These are phyloP conservation scores for Trametes pubescens DNA, from an alignment of 1,284 basidiomycete species.

Conservation along the genomic window DNA sequence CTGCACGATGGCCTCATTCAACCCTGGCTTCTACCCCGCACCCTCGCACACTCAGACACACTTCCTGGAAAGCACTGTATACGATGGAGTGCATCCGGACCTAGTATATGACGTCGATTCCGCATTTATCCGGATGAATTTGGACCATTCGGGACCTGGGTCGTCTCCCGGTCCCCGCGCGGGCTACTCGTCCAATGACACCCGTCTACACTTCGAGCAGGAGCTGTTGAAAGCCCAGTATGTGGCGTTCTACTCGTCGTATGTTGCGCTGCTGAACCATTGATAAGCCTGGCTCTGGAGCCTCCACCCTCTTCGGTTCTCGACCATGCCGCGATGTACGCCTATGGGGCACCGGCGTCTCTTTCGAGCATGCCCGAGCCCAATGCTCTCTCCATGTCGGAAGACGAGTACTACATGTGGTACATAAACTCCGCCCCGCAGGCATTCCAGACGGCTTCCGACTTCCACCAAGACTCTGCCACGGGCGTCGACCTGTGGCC, in stretches of 20 bases:
- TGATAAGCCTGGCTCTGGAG: background rate
- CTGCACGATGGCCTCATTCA: background rate
- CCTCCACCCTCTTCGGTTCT: background rate
- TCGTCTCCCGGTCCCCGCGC: background rate
- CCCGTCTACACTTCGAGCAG: background rate
- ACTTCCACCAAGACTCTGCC: background rate
- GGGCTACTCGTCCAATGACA: background rate
- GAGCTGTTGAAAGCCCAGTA: conserved; percentile 3
- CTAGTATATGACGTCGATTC: background rate
- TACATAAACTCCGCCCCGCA: background rate
- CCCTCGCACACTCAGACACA: background rate
- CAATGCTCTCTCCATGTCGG: too few species aligned
- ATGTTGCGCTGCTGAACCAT: background rate
- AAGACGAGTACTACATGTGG: background rate
- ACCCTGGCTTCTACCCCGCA: background rate
- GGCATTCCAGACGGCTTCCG: background rate
- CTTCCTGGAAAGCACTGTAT: background rate
- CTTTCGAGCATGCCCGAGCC: background rate
- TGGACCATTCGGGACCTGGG: background rate
- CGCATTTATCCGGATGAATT: background rate
- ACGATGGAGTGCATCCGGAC: background rate
- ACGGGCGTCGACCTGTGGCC: background rate
- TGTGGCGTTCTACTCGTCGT: background rate
- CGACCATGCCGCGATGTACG: background rate
- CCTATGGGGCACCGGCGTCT: background rate